A percentile compares a stretch with the other conserved stretches of the same genome.
phyloP scores from a whole-genome alignment of 192 early-diverging fungal species.

The Coemansia sp. region DNA sequence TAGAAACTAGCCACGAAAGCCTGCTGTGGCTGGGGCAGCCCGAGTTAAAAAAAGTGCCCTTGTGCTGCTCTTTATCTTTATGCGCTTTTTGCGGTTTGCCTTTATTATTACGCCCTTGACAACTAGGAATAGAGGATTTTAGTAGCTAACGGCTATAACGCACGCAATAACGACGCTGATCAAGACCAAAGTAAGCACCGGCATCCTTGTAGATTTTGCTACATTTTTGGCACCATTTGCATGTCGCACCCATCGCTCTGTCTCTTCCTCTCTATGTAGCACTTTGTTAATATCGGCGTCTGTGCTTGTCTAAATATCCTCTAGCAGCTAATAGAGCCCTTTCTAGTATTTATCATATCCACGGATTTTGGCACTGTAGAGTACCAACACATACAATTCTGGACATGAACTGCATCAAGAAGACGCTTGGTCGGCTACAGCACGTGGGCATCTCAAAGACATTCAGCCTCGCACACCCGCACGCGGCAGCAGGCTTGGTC shows the following conservation, averaged over 20 bases:
- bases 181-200: neutral
- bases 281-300: neutral
- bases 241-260: neutral
- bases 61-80: neutral
- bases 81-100: neutral
- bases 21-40: neutral
- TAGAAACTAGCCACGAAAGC: neutral
- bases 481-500: constrained; percentile 28
- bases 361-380: neutral
- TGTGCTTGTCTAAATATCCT: neutral
- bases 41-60: neutral
- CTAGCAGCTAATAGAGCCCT: neutral
- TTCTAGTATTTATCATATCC: neutral
- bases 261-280: neutral
- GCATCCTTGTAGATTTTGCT: neutral
- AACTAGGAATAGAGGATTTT: neutral
- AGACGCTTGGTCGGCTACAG: constrained; percentile 21
- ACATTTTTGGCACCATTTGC: neutral
- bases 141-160: constrained; percentile 5
- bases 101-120: neutral
- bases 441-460: constrained; percentile 38
- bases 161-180: neutral
- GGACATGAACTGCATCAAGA: constrained; percentile 9
- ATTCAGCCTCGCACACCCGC: constrained; percentile 38
- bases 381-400: neutral